Base-by-base conservation (phyloP, 495 filamentous ascomycete genomes). In the Xylaria nigripes region DNA sequence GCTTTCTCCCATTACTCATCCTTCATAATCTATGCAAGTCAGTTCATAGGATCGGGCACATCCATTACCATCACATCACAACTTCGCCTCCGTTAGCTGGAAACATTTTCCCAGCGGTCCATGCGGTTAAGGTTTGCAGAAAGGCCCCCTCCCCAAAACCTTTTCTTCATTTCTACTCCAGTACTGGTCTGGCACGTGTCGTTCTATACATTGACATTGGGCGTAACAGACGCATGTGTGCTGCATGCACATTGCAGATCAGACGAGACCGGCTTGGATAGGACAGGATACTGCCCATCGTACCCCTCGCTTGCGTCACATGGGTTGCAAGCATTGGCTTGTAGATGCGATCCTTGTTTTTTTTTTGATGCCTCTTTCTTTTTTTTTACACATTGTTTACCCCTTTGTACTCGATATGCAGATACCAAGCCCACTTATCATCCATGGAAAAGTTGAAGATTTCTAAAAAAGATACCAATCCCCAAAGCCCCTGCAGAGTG, bases 231-330 rank as follows among this genome's bases (percentile, higher is more conserved):
- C 46, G 46, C 45, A 50, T 55, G 53, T 46, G 38, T 38, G 25
- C 45, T 50, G 46, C 53, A 55, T 55, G 53, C 53, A 55, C 45
- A 55, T 55, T 55, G 53, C 53, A 55, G 53, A 55, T 55, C 53
- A 55, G 53, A 36, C 53, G 46, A 55, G 45, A 49, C 45, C 45
- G 40, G 45, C 46, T 49, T 45, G 45, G 52, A 44, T 49, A 43
- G 45, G 52, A 42, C 25, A 49, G 48, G 25, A 25, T 55, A 38
- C 25, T 53, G 46, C 42, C n/a, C 53, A 27, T 38, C 51, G 29
- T 36, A 9, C 53, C 53, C 51, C 46, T 24, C 42, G 53, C 46
- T n/a, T 50, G 53, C 53, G 50, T 25, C 40, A 27, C 45, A 36
- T 34, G 46, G 27, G 45, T 10, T 48, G 16, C 23, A 54, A n/a